Conservation (phyloP, 2,329 filamentous ascomycete species). For the Nigrospora oryzae region DNA sequence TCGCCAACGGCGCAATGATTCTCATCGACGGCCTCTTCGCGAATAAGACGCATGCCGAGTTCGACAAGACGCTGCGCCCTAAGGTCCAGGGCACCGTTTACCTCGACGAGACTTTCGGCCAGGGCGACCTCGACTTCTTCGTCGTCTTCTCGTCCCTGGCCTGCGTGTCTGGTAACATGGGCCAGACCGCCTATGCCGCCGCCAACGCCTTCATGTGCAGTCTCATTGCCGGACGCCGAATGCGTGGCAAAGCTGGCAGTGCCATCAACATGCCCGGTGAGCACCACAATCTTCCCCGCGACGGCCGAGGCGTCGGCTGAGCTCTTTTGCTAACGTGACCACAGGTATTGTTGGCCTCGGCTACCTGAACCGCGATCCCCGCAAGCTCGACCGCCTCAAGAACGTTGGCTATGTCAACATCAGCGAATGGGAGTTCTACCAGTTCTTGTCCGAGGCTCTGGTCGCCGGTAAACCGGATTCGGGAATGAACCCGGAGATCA, state of each 20-base stretch:
- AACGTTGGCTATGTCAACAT: conserved; percentile 7
- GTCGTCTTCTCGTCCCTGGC: conserved; percentile 29
- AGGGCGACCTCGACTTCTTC: conserved; percentile 28
- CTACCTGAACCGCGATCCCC: conserved; percentile 13
- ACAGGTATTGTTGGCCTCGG: conserved; percentile 13
- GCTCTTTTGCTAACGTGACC: conserved; percentile 5
- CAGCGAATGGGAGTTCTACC: conserved; percentile 9
- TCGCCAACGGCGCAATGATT: conserved; percentile 35
- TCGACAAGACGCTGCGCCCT: conserved; percentile 10
- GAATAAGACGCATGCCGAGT: conserved; percentile 5
- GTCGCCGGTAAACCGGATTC: conserved; percentile 3
- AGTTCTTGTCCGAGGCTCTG: conserved; percentile 11
- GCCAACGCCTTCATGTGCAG: conserved; percentile 27
- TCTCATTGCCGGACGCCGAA: conserved; percentile 15
- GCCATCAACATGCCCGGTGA: conserved; percentile 16
- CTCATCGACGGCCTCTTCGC: conserved; percentile 24
- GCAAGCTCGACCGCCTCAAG: conserved; percentile 9
- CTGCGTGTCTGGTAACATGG: conserved; percentile 23
- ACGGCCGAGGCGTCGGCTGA: conserved; percentile 1
- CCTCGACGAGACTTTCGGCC: conserved; percentile 21
- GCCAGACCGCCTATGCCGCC: conserved; percentile 28
- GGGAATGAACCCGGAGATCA: conserved; percentile 2
- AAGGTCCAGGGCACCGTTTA: conserved; percentile 27
- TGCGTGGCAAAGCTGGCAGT: conserved; percentile 14
- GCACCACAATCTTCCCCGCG: too few species aligned